Percentiles rank a stretch among this genome's conserved stretches.
phyloP scores from a whole-genome alignment of 371 early-diverging fungal species.

The Chytridium lagenaria region DNA sequence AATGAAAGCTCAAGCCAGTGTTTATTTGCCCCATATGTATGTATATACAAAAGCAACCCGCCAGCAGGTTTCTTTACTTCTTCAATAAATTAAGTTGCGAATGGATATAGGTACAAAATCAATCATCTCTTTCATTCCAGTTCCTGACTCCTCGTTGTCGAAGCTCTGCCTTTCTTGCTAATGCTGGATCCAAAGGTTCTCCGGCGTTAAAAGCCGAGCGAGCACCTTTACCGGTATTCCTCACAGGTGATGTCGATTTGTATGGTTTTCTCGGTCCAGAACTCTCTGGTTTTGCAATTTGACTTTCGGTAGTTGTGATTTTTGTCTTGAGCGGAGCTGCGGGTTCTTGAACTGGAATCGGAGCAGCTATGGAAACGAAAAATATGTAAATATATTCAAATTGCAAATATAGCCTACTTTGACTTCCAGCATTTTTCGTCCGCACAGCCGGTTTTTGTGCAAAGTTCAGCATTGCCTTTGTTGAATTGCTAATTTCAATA shows the following conservation, averaged over 20 bases:
- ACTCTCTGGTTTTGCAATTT: too few relatives aligned
- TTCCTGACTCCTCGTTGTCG: slow-evolving; percentile 48
- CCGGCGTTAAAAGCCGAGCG: background rate
- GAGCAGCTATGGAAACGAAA: too few relatives aligned
- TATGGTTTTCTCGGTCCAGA: too few relatives aligned
- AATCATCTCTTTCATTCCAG: slow-evolving; percentile 51
- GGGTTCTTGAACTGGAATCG: too few relatives aligned
- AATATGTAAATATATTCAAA: too few relatives aligned
- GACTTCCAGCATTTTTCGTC: background rate
- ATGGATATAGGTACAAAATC: too few relatives aligned
- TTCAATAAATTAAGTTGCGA: too few relatives aligned
- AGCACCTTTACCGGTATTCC: background rate
- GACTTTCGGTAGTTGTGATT: too few relatives aligned
- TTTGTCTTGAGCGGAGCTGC: too few relatives aligned
- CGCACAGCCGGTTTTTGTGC: background rate
- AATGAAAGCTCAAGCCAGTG: too few relatives aligned
- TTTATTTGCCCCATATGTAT: too few relatives aligned
- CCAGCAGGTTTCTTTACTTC: background rate
- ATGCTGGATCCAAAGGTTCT: background rate
- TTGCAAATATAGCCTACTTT: slow-evolving; percentile 6
- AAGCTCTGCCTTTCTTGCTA: slow-evolving; percentile 22
- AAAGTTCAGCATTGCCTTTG: slow-evolving; percentile 39
- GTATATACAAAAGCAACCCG: background rate
- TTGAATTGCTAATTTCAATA: slow-evolving; percentile 48
- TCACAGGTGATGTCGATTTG: too few relatives aligned